These are phyloP conservation scores for Thielaviopsis punctulata DNA, from an alignment of 2,329 filamentous ascomycete species.

Conservation along the genomic window DNA sequence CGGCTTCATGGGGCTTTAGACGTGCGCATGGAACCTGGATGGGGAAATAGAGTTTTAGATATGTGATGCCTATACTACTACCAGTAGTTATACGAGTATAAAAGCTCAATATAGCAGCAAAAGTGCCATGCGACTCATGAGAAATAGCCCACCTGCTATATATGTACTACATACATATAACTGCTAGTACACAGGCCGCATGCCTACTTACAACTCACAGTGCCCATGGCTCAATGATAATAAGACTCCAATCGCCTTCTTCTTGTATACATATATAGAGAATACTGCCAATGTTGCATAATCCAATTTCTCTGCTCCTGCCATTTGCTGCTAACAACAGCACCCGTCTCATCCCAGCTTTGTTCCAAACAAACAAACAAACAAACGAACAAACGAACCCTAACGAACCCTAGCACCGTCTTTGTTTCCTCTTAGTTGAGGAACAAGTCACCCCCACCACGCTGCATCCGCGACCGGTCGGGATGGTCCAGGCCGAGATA, in stretches of 20 bases:
- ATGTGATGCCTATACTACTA: too few species aligned
- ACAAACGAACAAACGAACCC: neutral
- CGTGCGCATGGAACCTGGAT: neutral
- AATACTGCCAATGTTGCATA: neutral
- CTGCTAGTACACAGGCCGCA: too few species aligned
- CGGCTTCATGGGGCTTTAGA: conserved; percentile 10
- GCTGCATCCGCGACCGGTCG: conserved; percentile 39
- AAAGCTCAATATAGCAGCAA: too few species aligned
- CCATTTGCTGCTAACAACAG: neutral
- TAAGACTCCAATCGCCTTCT: too few species aligned
- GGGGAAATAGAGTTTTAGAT: too few species aligned
- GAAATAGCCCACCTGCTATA: too few species aligned
- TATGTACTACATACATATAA: too few species aligned
- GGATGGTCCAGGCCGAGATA: conserved; percentile 48
- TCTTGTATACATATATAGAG: too few species aligned
- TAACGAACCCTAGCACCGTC: neutral
- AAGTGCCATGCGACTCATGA: too few species aligned
- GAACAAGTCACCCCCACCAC: conserved; percentile 48
- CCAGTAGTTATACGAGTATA: too few species aligned
- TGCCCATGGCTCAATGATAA: too few species aligned
- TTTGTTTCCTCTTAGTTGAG: conserved; percentile 18
- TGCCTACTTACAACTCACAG: too few species aligned
- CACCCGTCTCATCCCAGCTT: neutral
- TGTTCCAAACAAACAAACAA: neutral
- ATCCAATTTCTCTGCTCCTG: neutral